phyloP scores from a whole-genome alignment of 164 flowering plant genomes.

The Piper longum region DNA sequence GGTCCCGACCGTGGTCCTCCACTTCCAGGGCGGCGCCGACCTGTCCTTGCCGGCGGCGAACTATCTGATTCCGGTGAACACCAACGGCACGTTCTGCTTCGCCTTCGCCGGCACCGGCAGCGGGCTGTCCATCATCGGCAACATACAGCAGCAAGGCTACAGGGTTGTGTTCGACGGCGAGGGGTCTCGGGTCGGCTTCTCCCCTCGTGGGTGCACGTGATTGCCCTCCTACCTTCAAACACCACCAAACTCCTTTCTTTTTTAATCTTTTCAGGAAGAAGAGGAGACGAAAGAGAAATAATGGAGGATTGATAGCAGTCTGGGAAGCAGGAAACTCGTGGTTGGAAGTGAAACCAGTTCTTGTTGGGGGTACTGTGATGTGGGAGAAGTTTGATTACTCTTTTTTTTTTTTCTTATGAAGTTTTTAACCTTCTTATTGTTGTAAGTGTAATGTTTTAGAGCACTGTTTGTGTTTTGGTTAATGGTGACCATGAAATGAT shows the following conservation, averaged over 20 bases:
- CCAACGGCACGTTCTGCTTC: constrained; percentile 60
- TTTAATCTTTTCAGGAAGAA: background rate
- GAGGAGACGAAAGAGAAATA: background rate
- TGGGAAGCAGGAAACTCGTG: too few relatives aligned
- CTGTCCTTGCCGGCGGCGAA: constrained; percentile 78
- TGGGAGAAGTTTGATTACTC: too few relatives aligned
- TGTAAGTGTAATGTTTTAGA: too few relatives aligned
- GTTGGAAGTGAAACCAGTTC: too few relatives aligned
- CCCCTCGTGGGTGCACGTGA: constrained; percentile 57
- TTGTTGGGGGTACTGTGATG: too few relatives aligned
- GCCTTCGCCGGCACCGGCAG: constrained; percentile 79
- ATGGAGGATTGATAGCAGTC: background rate
- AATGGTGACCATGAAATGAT: too few relatives aligned
- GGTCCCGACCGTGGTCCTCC: constrained; percentile 91
- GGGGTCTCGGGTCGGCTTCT: constrained; percentile 64
- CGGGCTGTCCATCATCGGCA: constrained; percentile 83
- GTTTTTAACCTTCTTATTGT: too few relatives aligned
- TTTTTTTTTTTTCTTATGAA: too few relatives aligned
- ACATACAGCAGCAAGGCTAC: constrained; percentile 93
- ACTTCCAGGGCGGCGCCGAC: constrained; percentile 56
- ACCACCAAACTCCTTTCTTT: background rate
- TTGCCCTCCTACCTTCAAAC: background rate
- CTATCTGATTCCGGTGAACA: constrained; percentile 78
- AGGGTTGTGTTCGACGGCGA: constrained; percentile 69
- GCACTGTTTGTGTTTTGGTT: too few relatives aligned